Conservation (phyloP, 208 protist species). For the Vickermania spadyakhi region DNA sequence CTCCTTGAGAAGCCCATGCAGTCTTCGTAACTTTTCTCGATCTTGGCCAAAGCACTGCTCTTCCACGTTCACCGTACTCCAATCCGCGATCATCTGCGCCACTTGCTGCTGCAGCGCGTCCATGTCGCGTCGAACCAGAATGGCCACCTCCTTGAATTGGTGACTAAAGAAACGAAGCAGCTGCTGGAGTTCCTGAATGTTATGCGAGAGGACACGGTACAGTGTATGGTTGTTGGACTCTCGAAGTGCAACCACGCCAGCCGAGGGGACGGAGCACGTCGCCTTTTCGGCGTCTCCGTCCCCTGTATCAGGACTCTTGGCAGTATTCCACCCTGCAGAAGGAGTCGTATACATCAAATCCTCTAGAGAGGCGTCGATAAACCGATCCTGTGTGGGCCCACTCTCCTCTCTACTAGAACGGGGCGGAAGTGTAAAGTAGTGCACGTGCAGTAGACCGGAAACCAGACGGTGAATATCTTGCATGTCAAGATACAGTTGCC, state of each 20-base stretch:
- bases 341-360: neutral
- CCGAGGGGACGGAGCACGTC: neutral
- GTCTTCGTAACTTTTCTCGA: slow-evolving; percentile 33
- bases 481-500: slow-evolving; percentile 55
- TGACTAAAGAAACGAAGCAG: slow-evolving; percentile 60
- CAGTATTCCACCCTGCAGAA: neutral
- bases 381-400: neutral
- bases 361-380: neutral
- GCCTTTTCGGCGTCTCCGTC: neutral
- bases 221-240: slow-evolving; percentile 45
- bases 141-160: slow-evolving; percentile 71
- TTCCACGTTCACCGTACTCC: slow-evolving; percentile 61
- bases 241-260: neutral
- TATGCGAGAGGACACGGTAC: slow-evolving; percentile 43
- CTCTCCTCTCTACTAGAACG: slow-evolving; percentile 4
- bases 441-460: slow-evolving; percentile 55
- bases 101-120: slow-evolving; percentile 70
- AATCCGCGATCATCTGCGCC: slow-evolving; percentile 61
- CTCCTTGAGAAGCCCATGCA: slow-evolving; percentile 46
- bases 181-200: slow-evolving; percentile 48
- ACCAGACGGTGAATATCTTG: slow-evolving; percentile 52
- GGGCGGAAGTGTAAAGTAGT: slow-evolving; percentile 60
- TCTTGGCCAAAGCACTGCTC: slow-evolving; percentile 42
- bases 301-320: neutral
- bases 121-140: slow-evolving; percentile 71